A percentile compares a stretch with the other conserved stretches of the same genome.
Evolutionary conservation across 257 asterid species (phyloP).

Genomic region (Nicotiana benthamiana): DNA sequence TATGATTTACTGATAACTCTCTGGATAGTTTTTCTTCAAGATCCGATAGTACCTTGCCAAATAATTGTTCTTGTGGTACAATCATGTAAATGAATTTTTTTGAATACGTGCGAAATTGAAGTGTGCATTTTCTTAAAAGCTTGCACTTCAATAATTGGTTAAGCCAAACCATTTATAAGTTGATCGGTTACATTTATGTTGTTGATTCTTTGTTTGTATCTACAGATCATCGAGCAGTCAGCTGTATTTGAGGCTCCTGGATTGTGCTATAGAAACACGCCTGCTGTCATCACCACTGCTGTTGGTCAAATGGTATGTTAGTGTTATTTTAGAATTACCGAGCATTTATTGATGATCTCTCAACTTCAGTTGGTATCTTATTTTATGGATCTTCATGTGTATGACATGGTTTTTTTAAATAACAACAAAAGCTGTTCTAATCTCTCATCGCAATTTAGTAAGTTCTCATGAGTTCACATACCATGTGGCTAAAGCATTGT

Average conservation of each 20-base stretch:
- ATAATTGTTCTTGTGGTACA: not conserved
- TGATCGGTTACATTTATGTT: not conserved
- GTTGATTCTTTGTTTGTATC: slow-evolving; percentile 1
- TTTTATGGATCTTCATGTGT: not conserved
- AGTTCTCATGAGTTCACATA: not conserved
- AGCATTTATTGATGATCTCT: not conserved
- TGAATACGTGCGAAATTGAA: not conserved
- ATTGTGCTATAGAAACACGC: slow-evolving; percentile 39
- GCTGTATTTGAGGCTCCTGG: slow-evolving; percentile 54
- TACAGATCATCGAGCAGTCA: slow-evolving; percentile 78
- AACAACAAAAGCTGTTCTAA: not conserved
- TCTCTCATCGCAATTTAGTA: not conserved
- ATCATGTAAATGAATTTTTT: not conserved
- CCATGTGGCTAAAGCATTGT: not conserved
- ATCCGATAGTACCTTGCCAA: not conserved
- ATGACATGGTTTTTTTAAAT: not conserved
- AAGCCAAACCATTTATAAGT: not conserved
- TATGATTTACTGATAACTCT: not conserved
- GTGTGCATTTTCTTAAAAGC: not conserved
- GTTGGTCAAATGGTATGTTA: slow-evolving; percentile 77
- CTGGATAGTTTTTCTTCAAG: not conserved
- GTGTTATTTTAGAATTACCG: not conserved
- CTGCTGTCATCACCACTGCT: slow-evolving; percentile 61
- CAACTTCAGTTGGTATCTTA: not conserved
- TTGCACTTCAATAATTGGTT: not conserved